These are phyloP conservation scores for Kodamaea derodonti DNA, from an alignment of 1,139 yeast species.

Conservation along the genomic window DNA sequence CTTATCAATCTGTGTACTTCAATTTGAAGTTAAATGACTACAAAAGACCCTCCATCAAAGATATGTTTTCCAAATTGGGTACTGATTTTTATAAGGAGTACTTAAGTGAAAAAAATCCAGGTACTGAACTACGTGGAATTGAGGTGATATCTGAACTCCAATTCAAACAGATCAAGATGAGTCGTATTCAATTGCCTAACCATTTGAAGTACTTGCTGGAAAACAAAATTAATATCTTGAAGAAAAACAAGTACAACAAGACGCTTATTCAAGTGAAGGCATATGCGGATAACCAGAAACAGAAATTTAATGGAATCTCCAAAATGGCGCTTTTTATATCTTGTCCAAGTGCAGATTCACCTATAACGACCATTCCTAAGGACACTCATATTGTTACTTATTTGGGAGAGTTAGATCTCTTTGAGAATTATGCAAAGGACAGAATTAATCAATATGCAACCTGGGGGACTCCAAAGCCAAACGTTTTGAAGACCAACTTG, in stretches of 20 bases:
- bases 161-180: constrained; percentile 28
- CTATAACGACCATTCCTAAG: constrained; percentile 30
- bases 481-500: constrained; percentile 52
- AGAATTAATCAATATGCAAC: constrained; percentile 70
- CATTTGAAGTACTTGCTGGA: constrained; percentile 27
- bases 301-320: constrained; percentile 69
- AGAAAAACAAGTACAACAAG: constrained; percentile 22
- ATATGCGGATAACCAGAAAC: constrained; percentile 53
- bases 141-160: constrained; percentile 24
- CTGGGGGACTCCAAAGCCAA: constrained; percentile 86
- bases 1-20: constrained; percentile 49
- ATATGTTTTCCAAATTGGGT: constrained; percentile 22
- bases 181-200: constrained; percentile 32
- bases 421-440: constrained; percentile 58
- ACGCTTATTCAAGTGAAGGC: constrained; percentile 38
- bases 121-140: constrained; percentile 10
- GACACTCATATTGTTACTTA: constrained; percentile 60
- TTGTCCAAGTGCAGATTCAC: constrained; percentile 13
- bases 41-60: constrained; percentile 35
- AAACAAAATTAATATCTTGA: constrained; percentile 16
- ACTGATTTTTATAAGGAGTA: constrained; percentile 14
- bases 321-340: constrained; percentile 60
- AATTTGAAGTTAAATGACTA: constrained; percentile 46
- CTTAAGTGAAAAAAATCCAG: constrained; percentile 7
- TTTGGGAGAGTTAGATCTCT: constrained; percentile 69